Evolutionary conservation across 1,284 basidiomycete genomes (phyloP).

Genomic region (Apiotrichum domesticum): DNA sequence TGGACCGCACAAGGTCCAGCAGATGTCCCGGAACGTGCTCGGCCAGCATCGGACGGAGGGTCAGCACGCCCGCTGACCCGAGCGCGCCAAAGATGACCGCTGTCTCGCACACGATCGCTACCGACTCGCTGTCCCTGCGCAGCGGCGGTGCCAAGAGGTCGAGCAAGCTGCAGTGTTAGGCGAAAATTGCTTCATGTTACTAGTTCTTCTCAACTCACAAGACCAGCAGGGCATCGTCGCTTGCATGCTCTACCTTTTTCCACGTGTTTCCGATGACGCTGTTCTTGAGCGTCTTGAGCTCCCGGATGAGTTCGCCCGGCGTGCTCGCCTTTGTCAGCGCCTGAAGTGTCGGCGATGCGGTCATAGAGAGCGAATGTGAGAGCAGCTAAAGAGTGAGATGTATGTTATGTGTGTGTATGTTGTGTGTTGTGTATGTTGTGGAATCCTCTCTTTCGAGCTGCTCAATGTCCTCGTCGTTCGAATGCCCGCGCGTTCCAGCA

Average conservation of each 20-base stretch:
- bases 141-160: constrained; percentile 14
- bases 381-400: too few species aligned
- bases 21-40: constrained; percentile 25
- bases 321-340: constrained; percentile 6
- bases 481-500: too few species aligned
- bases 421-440: too few species aligned
- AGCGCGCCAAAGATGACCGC: constrained; percentile 46
- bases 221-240: constrained; percentile 30
- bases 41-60: constrained; percentile 30
- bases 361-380: constrained; percentile 3
- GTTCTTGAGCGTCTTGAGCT: constrained; percentile 46
- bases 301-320: constrained; percentile 20
- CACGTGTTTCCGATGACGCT: constrained; percentile 45
- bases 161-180: constrained; percentile 15
- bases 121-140: neutral
- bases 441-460: too few species aligned
- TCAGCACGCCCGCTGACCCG: constrained; percentile 38
- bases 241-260: constrained; percentile 44
- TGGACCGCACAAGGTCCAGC: constrained; percentile 21
- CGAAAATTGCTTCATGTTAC: too few species aligned
- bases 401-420: too few species aligned
- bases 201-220: constrained; percentile 21
- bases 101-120: constrained; percentile 37
- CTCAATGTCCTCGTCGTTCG: too few species aligned
- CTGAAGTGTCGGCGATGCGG: constrained; percentile 10